Evolutionary conservation across 192 early-diverging fungal species (phyloP).

Genomic region (Gonapodya prolifera): DNA sequence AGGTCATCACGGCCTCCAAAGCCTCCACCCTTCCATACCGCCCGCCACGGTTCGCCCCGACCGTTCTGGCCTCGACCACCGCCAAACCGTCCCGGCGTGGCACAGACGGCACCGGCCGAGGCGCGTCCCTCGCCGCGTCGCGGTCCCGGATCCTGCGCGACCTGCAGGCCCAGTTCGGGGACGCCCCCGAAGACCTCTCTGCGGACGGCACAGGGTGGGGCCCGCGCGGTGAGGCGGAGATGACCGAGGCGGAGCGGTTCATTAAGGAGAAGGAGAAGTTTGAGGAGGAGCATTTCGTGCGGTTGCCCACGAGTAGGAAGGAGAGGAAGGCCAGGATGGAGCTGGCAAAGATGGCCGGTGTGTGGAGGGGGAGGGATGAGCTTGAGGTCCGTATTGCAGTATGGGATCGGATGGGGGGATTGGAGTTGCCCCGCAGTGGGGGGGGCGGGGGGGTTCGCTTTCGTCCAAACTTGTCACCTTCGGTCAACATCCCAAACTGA

Average conservation of each 20-base stretch:
- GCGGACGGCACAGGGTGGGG: constrained; percentile 60
- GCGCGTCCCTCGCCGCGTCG: constrained; percentile 33
- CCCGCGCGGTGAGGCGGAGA: constrained; percentile 36
- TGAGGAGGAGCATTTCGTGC: constrained; percentile 83
- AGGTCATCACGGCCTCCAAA: background rate
- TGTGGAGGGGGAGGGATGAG: constrained; percentile 65
- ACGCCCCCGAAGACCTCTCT: constrained; percentile 67
- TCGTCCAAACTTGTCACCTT: too few relatives aligned
- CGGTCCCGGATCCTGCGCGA: constrained; percentile 77
- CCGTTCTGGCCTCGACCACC: background rate
- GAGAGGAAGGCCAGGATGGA: constrained; percentile 49
- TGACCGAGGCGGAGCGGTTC: constrained; percentile 38
- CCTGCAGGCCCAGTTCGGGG: constrained; percentile 66
- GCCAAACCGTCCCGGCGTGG: background rate
- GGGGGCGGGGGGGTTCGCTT: too few relatives aligned
- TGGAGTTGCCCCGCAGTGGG: too few relatives aligned
- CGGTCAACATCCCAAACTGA: too few relatives aligned
- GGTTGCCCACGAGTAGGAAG: constrained; percentile 56
- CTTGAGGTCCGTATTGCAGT: constrained; percentile 48
- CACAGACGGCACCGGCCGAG: background rate
- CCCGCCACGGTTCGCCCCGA: background rate
- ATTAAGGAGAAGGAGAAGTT: constrained; percentile 53
- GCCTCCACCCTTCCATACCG: background rate
- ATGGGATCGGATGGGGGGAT: too few relatives aligned
- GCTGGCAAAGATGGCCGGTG: constrained; percentile 27